A percentile compares a stretch with the other conserved stretches of the same genome.
Conservation (phyloP, 139 green algal species). For the Desmodesmus armatus region DNA sequence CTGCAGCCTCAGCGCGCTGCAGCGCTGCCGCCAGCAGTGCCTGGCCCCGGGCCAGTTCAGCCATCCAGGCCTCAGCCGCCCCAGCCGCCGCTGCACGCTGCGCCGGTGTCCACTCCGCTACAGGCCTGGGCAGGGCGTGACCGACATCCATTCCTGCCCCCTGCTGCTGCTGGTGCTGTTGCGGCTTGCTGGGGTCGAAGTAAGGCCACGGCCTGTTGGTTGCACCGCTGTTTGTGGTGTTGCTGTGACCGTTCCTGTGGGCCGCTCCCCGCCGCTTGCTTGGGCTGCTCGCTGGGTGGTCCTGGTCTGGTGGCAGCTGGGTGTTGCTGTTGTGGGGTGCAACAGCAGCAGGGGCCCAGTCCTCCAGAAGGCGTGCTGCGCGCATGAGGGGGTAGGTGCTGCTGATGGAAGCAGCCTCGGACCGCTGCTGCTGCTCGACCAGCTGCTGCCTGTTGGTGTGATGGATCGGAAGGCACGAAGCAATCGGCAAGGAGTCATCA, state of each 20-base stretch:
- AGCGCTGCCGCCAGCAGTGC: conserved; percentile 26
- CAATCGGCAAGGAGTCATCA: too few relatives aligned
- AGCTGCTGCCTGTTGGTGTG: conserved; percentile 5
- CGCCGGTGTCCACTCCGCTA: conserved; percentile 18
- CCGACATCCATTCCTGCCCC: not conserved
- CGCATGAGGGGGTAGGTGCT: conserved; percentile 34
- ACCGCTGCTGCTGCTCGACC: not conserved
- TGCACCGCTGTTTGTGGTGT: not conserved
- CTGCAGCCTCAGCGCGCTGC: conserved; percentile 48
- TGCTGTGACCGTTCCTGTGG: not conserved
- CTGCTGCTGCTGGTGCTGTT: not conserved
- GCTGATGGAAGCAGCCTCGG: not conserved
- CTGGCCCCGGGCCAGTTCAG: conserved; percentile 12
- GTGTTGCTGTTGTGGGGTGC: too few relatives aligned
- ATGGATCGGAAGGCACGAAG: too few relatives aligned
- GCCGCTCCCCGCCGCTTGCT: too few relatives aligned
- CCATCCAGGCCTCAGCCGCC: conserved; percentile 21
- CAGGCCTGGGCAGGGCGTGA: not conserved
- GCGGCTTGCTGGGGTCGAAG: not conserved
- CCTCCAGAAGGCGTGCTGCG: conserved; percentile 25
- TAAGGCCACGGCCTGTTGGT: conserved; percentile 23
- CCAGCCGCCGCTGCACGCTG: conserved; percentile 10
- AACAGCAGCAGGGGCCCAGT: too few relatives aligned
- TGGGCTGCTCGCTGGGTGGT: too few relatives aligned
- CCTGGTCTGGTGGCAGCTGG: too few relatives aligned